These are phyloP conservation scores for Erythrophleum fordii DNA, from an alignment of 306 rosid genomes.

Conservation along the genomic window DNA sequence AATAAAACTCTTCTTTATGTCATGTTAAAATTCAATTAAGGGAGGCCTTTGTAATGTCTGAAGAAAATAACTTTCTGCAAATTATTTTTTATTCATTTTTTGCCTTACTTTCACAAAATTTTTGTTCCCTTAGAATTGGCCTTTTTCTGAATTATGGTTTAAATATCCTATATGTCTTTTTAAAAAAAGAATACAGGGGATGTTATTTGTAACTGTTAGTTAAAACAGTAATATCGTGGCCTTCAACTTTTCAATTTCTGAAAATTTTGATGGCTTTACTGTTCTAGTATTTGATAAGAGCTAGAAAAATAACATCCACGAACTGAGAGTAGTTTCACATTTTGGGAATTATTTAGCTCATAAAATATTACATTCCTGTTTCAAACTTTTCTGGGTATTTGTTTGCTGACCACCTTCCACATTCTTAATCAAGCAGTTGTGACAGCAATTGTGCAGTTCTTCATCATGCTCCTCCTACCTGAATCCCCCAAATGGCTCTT, in stretches of 20 bases:
- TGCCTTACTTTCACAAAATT: no score
- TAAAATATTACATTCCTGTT: not conserved
- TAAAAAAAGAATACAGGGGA: not conserved
- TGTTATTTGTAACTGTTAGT: not conserved
- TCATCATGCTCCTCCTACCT: conserved; percentile 76
- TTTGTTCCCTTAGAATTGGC: no score
- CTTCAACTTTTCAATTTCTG: not conserved
- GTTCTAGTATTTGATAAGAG: not conserved
- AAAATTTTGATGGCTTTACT: not conserved
- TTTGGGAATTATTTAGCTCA: not conserved
- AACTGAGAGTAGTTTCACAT: not conserved
- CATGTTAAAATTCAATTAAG: no score
- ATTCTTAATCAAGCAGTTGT: conserved; percentile 49
- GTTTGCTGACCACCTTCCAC: conserved; percentile 22
- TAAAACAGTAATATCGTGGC: not conserved
- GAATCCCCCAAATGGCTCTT: conserved; percentile 97
- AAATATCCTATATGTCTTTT: not conserved
- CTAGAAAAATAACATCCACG: not conserved
- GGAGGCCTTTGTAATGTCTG: no score
- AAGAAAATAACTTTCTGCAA: no score
- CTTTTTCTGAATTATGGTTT: no score
- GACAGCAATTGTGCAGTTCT: conserved; percentile 83
- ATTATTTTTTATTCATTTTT: no score
- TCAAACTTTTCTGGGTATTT: conserved; percentile 1
- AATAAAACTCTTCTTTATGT: no score